Evolutionary conservation across 1,284 basidiomycete genomes (phyloP).

Genomic region (Cutaneotrichosporon cavernicola): DNA sequence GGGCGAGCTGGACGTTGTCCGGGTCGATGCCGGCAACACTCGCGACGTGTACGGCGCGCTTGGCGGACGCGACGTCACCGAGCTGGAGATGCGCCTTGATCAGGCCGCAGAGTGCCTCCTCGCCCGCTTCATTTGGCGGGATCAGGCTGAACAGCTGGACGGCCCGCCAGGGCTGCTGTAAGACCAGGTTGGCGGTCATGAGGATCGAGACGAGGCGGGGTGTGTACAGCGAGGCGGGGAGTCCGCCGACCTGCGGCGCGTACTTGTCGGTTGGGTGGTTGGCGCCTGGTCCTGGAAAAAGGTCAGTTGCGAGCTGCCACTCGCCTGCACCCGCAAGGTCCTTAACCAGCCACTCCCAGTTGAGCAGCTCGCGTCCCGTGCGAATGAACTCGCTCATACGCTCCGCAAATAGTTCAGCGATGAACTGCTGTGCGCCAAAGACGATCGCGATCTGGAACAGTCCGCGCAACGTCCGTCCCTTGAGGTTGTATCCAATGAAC

Average conservation of each 20-base stretch:
- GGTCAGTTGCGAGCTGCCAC: conserved; percentile 28
- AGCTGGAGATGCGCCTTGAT: conserved; percentile 35
- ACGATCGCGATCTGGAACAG: conserved; percentile 22
- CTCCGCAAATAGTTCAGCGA: conserved; percentile 22
- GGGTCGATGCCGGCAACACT: conserved; percentile 5
- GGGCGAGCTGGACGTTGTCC: conserved; percentile 32
- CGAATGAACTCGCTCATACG: conserved; percentile 19
- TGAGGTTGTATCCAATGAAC: conserved; percentile 13
- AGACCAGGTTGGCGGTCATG: conserved; percentile 35
- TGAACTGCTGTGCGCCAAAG: conserved; percentile 17
- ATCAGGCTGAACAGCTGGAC: conserved; percentile 28
- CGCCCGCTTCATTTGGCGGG: neutral
- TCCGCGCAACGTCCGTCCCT: conserved; percentile 13
- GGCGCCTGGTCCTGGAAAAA: conserved; percentile 21
- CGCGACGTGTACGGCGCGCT: conserved; percentile 8
- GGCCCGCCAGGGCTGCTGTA: conserved; percentile 29
- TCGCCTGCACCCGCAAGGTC: conserved; percentile 22
- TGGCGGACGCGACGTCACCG: conserved; percentile 27
- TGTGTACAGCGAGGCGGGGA: conserved; percentile 25
- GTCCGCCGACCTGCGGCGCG: conserved; percentile 8
- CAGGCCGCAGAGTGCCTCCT: conserved; percentile 19
- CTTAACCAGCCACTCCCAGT: conserved; percentile 23
- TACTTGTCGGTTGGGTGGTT: neutral
- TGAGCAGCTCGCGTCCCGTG: conserved; percentile 12
- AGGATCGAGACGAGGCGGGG: conserved; percentile 25